Base-by-base conservation (phyloP, 2,329 filamentous ascomycete species). In the Ascochyta pisi region DNA sequence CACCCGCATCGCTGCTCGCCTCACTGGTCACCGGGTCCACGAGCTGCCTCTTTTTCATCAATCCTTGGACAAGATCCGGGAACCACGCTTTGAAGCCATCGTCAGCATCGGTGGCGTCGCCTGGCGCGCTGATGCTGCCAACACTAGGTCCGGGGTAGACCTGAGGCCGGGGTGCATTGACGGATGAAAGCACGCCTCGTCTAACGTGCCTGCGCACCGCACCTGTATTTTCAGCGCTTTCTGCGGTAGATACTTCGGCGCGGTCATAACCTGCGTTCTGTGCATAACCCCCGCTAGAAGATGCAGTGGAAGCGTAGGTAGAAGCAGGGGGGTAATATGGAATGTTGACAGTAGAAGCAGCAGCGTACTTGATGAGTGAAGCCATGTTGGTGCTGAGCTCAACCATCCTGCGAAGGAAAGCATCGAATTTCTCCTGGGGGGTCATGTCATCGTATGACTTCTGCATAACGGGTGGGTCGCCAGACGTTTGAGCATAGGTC, bases 351-450 rank as follows among this genome's bases (percentile, higher is more conserved):
- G 31, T 57, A 3, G 54, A 57, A 22, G 54, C 43, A 15, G 48
- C 22, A 24, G 54, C 54, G 27, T 57, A 57, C 34, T 57, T 57
- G 33, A 52, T 33, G 6, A 57, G 42, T 19, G 54, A 57, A 4
- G 48, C 54, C 47, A 57, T 27, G 33, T 52, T 52, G 16, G 6
- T 39, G 33, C 54, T 51, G 1, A 57, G 48, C 31, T 57, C 54
- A 10, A 52, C 54, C 43, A 57, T 51, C 1, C 54, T 38, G 12
- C 43, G 47, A 29, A 57, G 54, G 23, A 48, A 57, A 4, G 54
- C 54, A 1, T 57, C 38, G 15, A 57, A 57, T 12, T 44, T 38
- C 23, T 57, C 54, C 5, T 23, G 6, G 1, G 45, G 29, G 15
- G 31, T 44, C 54, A 57, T 48, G 8, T 57, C 45, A 7, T 31